These are phyloP conservation scores for Tulasnella sp. DNA, from an alignment of 768 basidiomycete genomes.

Conservation along the genomic window DNA sequence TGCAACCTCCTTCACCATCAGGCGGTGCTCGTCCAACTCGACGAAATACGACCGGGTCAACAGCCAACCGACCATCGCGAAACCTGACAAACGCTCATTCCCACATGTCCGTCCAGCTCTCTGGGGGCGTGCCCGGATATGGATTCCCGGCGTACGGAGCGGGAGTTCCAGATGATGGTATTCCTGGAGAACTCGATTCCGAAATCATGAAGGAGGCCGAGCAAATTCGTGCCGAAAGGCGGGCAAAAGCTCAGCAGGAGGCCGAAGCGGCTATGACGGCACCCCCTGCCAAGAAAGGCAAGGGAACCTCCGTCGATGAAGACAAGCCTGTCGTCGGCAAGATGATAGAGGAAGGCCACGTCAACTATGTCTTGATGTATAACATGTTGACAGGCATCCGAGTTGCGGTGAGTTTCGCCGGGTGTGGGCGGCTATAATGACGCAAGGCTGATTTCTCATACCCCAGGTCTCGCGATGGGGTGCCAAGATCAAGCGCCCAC, in stretches of 20 bases:
- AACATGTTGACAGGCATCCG: conserved; percentile 99
- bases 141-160: conserved; percentile 16
- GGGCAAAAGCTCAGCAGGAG: conserved; percentile 62
- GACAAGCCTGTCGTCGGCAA: conserved; percentile 81
- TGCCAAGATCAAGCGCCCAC: conserved; percentile 82
- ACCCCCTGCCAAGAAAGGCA: conserved; percentile 15
- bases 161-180: background rate
- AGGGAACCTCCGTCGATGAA: conserved; percentile 32
- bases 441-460: conserved; percentile 27
- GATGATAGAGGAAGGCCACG: conserved; percentile 96
- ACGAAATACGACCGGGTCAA: conserved; percentile 21
- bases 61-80: conserved; percentile 8
- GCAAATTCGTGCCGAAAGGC: conserved; percentile 72
- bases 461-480: conserved; percentile 88
- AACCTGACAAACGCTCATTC: background rate
- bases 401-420: conserved; percentile 63
- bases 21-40: conserved; percentile 15
- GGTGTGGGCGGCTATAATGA: background rate
- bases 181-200: conserved; percentile 45
- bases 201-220: conserved; percentile 90
- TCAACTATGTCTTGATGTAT: conserved; percentile 99
- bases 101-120: conserved; percentile 24
- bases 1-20: background rate
- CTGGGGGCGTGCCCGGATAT: conserved; percentile 1
- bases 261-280: conserved; percentile 55